Evolutionary conservation across 371 early-diverging fungal species (phyloP).

Genomic region (Saksenaea oblongispora): DNA sequence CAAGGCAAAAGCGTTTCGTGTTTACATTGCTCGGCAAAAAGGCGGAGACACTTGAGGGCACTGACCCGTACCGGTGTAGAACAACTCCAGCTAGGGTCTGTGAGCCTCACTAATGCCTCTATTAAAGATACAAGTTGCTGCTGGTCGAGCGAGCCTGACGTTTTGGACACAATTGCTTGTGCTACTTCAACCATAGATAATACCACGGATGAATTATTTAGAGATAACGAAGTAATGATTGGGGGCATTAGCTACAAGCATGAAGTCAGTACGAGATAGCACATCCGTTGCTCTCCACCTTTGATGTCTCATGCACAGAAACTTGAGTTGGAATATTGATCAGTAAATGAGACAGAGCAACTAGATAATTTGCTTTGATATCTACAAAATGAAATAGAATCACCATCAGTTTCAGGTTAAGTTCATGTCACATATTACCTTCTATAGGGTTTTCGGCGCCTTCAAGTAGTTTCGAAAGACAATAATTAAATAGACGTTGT

Average conservation of each 20-base stretch:
- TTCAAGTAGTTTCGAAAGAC: slow-evolving; percentile 59
- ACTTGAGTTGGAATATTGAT: slow-evolving; percentile 74
- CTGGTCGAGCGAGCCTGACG: slow-evolving; percentile 11
- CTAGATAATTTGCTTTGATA: slow-evolving; percentile 40
- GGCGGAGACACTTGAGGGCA: slow-evolving; percentile 66
- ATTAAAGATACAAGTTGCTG: slow-evolving; percentile 25
- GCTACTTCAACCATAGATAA: slow-evolving; percentile 21
- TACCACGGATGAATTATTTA: slow-evolving; percentile 18
- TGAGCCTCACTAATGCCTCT: slow-evolving; percentile 26
- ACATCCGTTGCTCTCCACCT: slow-evolving; percentile 39
- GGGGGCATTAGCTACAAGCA: slow-evolving; percentile 25
- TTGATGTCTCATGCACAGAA: slow-evolving; percentile 64
- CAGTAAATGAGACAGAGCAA: slow-evolving; percentile 74
- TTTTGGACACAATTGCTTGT: slow-evolving; percentile 20
- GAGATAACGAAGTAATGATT: slow-evolving; percentile 27
- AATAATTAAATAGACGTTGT: slow-evolving; percentile 74
- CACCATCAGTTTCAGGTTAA: not conserved
- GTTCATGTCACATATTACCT: not conserved
- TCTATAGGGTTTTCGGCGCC: slow-evolving; percentile 8
- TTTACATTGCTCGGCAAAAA: slow-evolving; percentile 38
- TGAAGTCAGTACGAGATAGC: not conserved
- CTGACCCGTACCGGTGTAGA: slow-evolving; percentile 46
- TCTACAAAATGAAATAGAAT: not conserved
- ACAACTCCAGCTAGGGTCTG: slow-evolving; percentile 2
- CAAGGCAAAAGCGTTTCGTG: not conserved